Evolutionary conservation across 495 filamentous ascomycete genomes (phyloP).

Genomic region (Achaetomiella virescens): DNA sequence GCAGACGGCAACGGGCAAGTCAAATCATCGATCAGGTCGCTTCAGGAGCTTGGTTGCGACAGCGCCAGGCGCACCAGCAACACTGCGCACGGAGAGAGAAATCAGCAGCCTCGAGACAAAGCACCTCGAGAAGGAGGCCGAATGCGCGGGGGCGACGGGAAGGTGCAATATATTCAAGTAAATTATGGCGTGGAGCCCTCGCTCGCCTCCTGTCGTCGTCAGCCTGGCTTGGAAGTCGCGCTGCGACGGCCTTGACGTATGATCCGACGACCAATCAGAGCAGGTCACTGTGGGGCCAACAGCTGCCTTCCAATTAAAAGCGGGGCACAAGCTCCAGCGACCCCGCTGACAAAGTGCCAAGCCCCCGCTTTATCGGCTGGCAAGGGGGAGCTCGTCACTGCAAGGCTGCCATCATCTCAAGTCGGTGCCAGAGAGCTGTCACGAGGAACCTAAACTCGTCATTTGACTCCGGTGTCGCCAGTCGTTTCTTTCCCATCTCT

Average conservation of each 20-base stretch:
- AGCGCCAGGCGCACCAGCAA: background rate
- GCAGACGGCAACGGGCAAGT: background rate
- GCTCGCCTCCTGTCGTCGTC: conserved; percentile 22
- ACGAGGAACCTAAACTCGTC: conserved; percentile 3
- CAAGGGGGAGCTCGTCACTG: background rate
- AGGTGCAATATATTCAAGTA: background rate
- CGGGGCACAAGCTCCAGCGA: conserved; percentile 1
- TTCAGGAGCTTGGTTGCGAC: background rate
- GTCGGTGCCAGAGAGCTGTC: background rate
- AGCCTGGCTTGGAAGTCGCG: conserved; percentile 18
- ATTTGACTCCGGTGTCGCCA: conserved; percentile 1
- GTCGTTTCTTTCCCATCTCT: background rate
- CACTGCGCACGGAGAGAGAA: background rate
- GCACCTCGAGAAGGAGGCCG: background rate
- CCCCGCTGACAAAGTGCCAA: conserved; percentile 4
- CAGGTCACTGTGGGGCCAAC: background rate
- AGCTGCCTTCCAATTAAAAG: background rate
- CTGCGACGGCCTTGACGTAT: background rate
- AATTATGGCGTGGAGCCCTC: conserved; percentile 4
- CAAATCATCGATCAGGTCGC: background rate
- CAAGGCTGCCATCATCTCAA: background rate
- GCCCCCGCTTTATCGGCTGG: background rate
- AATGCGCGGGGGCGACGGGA: background rate
- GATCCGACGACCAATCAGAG: conserved; percentile 4
- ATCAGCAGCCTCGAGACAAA: background rate